phyloP scores from a whole-genome alignment of 257 asterid genomes.

The Nicotiana attenuata region DNA sequence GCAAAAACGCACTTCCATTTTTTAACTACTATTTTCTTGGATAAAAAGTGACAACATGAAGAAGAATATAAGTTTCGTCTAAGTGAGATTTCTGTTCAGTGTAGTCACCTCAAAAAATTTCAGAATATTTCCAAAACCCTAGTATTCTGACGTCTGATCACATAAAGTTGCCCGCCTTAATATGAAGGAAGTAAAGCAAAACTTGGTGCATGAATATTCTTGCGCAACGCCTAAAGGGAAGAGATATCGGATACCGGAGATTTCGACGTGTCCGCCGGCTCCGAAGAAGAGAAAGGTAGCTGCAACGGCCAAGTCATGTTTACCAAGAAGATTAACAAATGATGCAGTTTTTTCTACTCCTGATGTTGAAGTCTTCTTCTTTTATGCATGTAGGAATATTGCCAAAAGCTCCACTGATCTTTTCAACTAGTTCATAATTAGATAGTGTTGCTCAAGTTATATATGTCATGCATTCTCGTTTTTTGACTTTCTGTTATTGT shows the following conservation, averaged over 20 bases:
- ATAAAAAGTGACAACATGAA: conserved; percentile 14
- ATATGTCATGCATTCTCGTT: neutral
- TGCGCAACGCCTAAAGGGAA: conserved; percentile 50
- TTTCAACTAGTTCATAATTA: neutral
- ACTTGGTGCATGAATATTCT: neutral
- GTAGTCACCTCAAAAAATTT: neutral
- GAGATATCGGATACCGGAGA: conserved; percentile 33
- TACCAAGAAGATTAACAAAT: conserved; percentile 15
- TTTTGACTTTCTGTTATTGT: neutral
- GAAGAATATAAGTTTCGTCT: neutral
- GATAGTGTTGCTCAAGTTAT: neutral
- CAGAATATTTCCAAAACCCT: neutral
- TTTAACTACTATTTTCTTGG: conserved; percentile 48
- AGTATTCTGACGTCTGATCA: neutral
- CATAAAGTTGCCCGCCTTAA: neutral
- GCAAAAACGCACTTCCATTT: conserved; percentile 23
- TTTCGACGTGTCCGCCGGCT: conserved; percentile 43
- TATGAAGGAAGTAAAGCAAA: neutral
- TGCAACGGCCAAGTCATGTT: neutral
- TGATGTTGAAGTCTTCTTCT: conserved; percentile 46
- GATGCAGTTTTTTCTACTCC: conserved; percentile 31
- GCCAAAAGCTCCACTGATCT: conserved; percentile 1
- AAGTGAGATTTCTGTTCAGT: neutral
- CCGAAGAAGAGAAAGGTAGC: conserved; percentile 47
- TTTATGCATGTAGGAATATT: conserved; percentile 21